Evolutionary conservation across 768 basidiomycete genomes (phyloP), one percentile per base, ranked within the genome.

Genomic region (Leucogyrophana mollusca): DNA sequence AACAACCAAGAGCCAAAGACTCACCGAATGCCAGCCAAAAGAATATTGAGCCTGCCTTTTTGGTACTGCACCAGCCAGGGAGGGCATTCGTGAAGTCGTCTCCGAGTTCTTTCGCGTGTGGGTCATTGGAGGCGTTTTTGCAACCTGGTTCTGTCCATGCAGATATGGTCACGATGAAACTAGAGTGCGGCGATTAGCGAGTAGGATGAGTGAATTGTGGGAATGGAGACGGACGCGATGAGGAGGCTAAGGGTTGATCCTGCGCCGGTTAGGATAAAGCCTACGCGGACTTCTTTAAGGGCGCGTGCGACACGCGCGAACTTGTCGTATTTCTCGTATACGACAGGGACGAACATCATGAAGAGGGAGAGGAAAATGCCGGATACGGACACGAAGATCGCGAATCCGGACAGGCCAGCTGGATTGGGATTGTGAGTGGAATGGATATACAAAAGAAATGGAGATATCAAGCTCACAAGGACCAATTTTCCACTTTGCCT

Each of bases 91-190:
- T 76, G 63, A 87, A 97, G 47, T 74, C 78, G 23, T 76, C 70
- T 16, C 87, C 85, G 10, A 80, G 74, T 24, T 65, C 61, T 40
- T 73, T 73, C 0, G 82, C 85, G 61, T 92, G 76, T 4, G 94
- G 94, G 56, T 96, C 94, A 3, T 88, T 81, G 42, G 73, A 71
- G 1, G 91, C 63, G 52, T 95, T 73, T 66, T 95, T 95, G 73
- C 94, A 97, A 0, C 94, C 94, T 1, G 88, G 67, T 61, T 93
- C 72, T 13, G 94, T 92, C 83, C 87, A 96, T 1, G 89, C 90
- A 45, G 85, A 89, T 38, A 88, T 87, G 1, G 87, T 87, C 0
- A 82, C 78, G 45, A 85, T 75, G 57, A 90, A 88, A 9, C 87
- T 88, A 45, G 16, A 49, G n/a, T n/a, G n/a, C 22, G 23, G 14